Evolutionary conservation across 78 protist genomes (phyloP).

Genomic region (Guillardia theta): DNA sequence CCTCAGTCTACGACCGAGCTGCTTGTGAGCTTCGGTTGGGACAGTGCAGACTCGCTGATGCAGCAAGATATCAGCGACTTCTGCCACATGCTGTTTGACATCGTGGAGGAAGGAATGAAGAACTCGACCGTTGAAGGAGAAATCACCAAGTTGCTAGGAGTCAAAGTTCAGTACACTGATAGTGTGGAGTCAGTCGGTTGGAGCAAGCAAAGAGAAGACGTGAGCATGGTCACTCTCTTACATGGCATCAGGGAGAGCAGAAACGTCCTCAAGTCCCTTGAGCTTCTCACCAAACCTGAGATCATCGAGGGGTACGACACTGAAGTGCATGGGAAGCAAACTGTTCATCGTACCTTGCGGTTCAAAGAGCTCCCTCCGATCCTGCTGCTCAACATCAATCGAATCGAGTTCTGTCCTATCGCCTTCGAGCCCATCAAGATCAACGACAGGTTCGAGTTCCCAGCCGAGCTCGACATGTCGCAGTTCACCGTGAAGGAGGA

Average conservation of each 20-base stretch:
- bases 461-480: background rate
- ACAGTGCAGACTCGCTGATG: constrained; percentile 4
- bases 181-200: background rate
- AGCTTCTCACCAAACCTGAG: background rate
- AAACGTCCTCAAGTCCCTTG: background rate
- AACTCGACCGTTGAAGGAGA: background rate
- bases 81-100: background rate
- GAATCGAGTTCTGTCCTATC: background rate
- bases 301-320: constrained; percentile 8
- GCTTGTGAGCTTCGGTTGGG: constrained; percentile 27
- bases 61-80: constrained; percentile 29
- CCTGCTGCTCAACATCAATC: constrained; percentile 18
- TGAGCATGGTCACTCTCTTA: background rate
- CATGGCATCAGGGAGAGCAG: background rate
- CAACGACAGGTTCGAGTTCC: background rate
- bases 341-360: background rate
- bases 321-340: background rate
- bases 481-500: background rate
- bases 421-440: background rate
- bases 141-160: background rate
- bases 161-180: background rate
- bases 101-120: background rate
- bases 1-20: background rate
- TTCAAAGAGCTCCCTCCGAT: background rate
- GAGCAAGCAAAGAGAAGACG: background rate